Conservation (phyloP, 371 early-diverging fungal genomes). For the Actinomortierella ambigua region DNA sequence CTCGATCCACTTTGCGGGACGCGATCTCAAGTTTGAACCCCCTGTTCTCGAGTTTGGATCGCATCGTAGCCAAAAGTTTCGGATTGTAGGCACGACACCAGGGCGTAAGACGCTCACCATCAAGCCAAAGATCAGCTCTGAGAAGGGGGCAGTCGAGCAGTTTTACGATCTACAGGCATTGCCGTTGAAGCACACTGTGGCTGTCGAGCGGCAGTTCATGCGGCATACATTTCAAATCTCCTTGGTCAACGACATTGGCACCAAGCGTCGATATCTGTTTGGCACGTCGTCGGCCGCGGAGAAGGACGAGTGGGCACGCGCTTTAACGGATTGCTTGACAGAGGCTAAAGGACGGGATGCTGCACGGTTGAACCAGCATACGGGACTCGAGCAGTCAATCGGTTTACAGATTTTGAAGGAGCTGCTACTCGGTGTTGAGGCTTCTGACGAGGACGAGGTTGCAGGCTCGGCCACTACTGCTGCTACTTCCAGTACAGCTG, state of each 20-base stretch:
- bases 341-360: conserved; percentile 40
- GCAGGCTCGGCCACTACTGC: conserved; percentile 3
- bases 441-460: conserved; percentile 56
- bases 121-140: conserved; percentile 44
- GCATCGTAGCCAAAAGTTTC: conserved; percentile 62
- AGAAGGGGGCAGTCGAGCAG: conserved; percentile 54
- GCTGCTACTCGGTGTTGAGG: conserved; percentile 48
- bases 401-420: conserved; percentile 65
- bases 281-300: conserved; percentile 60
- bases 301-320: conserved; percentile 51
- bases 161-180: conserved; percentile 59
- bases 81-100: conserved; percentile 63
- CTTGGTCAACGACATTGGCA: conserved; percentile 52
- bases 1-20: conserved; percentile 66
- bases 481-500: not conserved
- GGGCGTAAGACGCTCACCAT: conserved; percentile 72
- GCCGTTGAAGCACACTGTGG: conserved; percentile 63
- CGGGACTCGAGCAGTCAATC: conserved; percentile 46
- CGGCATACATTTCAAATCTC: conserved; percentile 70
- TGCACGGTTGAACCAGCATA: conserved; percentile 39
- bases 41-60: conserved; percentile 62
- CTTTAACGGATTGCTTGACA: conserved; percentile 23
- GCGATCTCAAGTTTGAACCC: conserved; percentile 63
- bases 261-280: conserved; percentile 58
- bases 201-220: conserved; percentile 73